Base-by-base conservation (phyloP, 148 eudicot genomes). In the Pharnaceum exiguum region DNA sequence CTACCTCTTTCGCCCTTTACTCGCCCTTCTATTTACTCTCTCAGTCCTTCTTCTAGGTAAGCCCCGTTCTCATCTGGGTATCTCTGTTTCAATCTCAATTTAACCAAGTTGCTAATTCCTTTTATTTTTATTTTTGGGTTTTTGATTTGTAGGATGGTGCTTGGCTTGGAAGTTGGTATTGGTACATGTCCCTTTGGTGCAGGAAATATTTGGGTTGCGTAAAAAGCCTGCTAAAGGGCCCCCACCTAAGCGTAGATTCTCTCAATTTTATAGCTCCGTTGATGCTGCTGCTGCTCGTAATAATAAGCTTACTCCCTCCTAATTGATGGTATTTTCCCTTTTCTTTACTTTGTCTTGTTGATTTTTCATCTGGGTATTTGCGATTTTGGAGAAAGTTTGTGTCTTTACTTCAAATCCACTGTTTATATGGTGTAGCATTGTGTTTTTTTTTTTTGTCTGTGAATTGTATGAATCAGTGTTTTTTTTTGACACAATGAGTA, bases 101-200 rank as follows among this genome's bases (percentile, higher is more conserved):
- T 31, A n/a, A n/a, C n/a, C n/a, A n/a, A n/a, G n/a, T 32, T 59
- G 15, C 29, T 23, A 33, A 24, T 31, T 59, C 10, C 27, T 37
- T 42, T 25, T 36, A 21, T 29, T 18, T 10, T 36, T 18, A 2
- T 28, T 22, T 31, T 43, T 24, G n/a, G 49, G 23, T 27, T 15
- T 25, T 30, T 60, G 23, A 38, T 2, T 47, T 65, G 66, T 54
- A 84, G 93, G 87, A 39, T 89, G 96, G 96, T 73, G 67, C 27
- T 57, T 85, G 73, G 93, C 96, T 3, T 89, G 94, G 90, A 85
- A 86, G 74, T 74, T 82, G 52, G 87, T 86, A 2, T 66, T 89
- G 64, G 94, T 89, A 42, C 94, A 89, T 57, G 94, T 89, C 40
- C 96, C 96, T 57, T 56, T 89, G 63, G 87, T 89, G 36, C 96